Conservation (phyloP, 208 protist species). For the Willaertia magna region DNA sequence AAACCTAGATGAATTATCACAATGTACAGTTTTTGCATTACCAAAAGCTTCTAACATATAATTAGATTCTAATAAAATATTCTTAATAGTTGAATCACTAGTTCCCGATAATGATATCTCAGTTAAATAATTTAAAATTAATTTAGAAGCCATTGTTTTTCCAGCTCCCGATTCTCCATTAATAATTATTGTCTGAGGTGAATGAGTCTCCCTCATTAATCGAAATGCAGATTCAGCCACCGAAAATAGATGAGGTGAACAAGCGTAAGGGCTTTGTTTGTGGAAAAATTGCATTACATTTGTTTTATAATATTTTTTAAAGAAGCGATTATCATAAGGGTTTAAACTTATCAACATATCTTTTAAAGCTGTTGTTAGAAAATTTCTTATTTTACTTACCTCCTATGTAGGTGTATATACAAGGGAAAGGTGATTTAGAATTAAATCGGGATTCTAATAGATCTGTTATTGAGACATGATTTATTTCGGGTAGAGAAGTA, state of each 20-base stretch:
- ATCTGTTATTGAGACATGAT: no score
- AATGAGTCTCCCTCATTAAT: not conserved
- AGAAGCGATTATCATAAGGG: not conserved
- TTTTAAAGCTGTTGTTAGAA: no score
- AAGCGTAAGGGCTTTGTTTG: not conserved
- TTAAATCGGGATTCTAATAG: no score
- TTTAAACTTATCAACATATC: no score
- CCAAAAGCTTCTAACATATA: constrained; percentile 51
- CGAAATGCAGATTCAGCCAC: not conserved
- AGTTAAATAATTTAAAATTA: constrained; percentile 25
- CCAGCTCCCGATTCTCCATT: constrained; percentile 7
- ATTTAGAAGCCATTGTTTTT: constrained; percentile 28
- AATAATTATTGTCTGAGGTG: not conserved
- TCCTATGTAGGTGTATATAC: no score
- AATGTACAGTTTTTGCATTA: constrained; percentile 49
- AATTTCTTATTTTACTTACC: no score
- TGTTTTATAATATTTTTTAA: not conserved
- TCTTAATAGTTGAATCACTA: not conserved
- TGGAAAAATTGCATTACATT: not conserved
- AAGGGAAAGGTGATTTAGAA: no score
- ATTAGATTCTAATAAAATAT: constrained; percentile 41
- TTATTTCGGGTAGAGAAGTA: no score
- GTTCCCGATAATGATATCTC: constrained; percentile 10
- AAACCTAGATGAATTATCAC: constrained; percentile 40
- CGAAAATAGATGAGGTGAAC: not conserved